Base-by-base conservation (phyloP, 768 basidiomycete species). In the Auricularia sp. region DNA sequence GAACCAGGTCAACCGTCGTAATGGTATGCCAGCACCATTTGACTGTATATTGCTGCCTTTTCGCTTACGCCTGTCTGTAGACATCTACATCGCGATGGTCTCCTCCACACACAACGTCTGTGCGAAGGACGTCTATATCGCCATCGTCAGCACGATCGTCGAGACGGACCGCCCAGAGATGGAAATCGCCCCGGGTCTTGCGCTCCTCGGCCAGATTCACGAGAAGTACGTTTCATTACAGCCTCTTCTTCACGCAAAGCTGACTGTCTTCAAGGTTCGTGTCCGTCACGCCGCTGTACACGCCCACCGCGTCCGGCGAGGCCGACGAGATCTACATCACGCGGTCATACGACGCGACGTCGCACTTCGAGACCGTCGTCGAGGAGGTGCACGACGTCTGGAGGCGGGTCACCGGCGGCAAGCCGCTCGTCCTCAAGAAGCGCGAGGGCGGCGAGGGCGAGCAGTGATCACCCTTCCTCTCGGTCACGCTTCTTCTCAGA, bases 31-130 rank as follows among this genome's bases (percentile, higher is more conserved):
- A 36, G 59, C 36, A 3, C 64, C 12, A 61, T 14, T n/a, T 62
- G 35, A 65, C 44, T 34, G 42, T 53, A 12, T 7, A 33, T 58
- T 60, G 60, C 23, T 47, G 21, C 64, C 36, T 36, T 23, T 66
- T 33, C 66, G 58, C 68, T 43, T 65, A 36, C 42, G 64, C 23
- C 51, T 60, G 21, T n/a, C 42, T 62, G 7, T 70, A 98, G 97
- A 99, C 77, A 99, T 99, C 75, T 99, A 99, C 79, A 89, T 99
- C 72, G 96, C 97, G 4, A 90, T 91, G 82, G 94, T 99, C 59
- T 98, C 97, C 1, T 86, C 92, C 42, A 93, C 94, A 14, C 97
- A 98, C 79, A 96, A 96, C 71, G 97, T 99, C 69, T 95, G 93
- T 69, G 93, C 97, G 10, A 92, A 95, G 77, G 93, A 94, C 71